Conservation (phyloP, 164 flowering plant species). For the Nelumbo lutea region DNA sequence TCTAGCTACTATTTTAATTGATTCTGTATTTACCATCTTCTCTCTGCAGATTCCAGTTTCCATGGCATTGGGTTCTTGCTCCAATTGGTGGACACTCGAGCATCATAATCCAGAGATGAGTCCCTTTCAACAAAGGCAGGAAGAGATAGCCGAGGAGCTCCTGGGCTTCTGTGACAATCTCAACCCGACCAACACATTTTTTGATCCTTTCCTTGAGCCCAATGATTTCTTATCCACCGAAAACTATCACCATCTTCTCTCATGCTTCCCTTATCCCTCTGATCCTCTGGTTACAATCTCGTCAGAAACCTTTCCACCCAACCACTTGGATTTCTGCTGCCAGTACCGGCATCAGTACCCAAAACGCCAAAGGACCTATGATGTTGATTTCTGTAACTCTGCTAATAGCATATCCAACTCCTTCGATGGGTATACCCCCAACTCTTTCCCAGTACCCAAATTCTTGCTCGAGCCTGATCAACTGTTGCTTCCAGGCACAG, state of each 20-base stretch:
- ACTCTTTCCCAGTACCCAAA: neutral
- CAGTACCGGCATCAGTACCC: neutral
- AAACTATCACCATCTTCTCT: neutral
- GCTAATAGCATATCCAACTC: neutral
- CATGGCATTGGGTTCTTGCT: neutral
- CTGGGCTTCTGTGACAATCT: slow-evolving; percentile 6
- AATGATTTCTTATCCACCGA: slow-evolving; percentile 5
- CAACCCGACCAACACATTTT: neutral
- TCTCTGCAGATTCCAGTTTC: neutral
- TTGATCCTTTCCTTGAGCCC: slow-evolving; percentile 9
- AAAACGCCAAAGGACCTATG: slow-evolving; percentile 7
- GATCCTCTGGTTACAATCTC: neutral
- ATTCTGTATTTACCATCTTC: neutral
- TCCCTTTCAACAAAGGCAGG: slow-evolving; percentile 5
- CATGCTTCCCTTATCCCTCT: neutral
- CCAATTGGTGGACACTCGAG: neutral
- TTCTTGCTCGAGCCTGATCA: neutral
- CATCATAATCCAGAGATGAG: neutral
- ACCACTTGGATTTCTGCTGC: slow-evolving; percentile 4
- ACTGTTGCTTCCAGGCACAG: neutral
- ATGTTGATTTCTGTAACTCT: neutral
- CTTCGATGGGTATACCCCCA: neutral
- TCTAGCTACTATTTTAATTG: neutral
- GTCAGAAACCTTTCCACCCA: neutral
- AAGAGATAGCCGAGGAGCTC: slow-evolving; percentile 1